Conservation (phyloP, 305 asterid species). For the Fraxinus sp. region DNA sequence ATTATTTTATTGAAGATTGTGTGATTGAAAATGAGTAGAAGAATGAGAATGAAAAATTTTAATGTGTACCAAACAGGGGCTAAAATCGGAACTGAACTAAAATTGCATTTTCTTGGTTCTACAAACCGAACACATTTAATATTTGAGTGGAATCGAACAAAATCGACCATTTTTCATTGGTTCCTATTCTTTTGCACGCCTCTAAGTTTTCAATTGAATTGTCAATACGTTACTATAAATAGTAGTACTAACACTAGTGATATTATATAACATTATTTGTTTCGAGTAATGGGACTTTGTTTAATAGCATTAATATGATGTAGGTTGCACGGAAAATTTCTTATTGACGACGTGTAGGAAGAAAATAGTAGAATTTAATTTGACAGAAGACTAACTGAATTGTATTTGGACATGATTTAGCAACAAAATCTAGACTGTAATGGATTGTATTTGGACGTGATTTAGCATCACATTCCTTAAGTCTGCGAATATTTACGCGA, state of each 20-base stretch:
- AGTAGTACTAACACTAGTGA: background rate
- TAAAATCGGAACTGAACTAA: too few relatives aligned
- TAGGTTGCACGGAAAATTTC: background rate
- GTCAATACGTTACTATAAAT: background rate
- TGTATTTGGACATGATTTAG: background rate
- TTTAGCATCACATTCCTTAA: background rate
- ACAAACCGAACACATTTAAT: background rate
- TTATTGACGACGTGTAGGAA: background rate
- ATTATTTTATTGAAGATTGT: too few relatives aligned
- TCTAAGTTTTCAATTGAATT: background rate
- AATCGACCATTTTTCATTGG: background rate
- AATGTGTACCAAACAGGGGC: too few relatives aligned
- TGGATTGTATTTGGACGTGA: background rate
- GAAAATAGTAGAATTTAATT: background rate
- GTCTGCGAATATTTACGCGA: background rate
- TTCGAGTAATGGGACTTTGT: background rate
- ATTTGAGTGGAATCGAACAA: background rate
- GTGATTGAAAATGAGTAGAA: too few relatives aligned
- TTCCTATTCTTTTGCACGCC: background rate
- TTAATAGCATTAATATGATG: background rate
- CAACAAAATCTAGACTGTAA: background rate
- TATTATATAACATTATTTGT: too few relatives aligned
- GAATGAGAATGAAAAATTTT: too few relatives aligned
- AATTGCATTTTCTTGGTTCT: background rate
- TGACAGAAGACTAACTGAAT: background rate